These are phyloP conservation scores for Kodamaea hsintzibuensis DNA, from an alignment of 805 yeast species.

Conservation along the genomic window DNA sequence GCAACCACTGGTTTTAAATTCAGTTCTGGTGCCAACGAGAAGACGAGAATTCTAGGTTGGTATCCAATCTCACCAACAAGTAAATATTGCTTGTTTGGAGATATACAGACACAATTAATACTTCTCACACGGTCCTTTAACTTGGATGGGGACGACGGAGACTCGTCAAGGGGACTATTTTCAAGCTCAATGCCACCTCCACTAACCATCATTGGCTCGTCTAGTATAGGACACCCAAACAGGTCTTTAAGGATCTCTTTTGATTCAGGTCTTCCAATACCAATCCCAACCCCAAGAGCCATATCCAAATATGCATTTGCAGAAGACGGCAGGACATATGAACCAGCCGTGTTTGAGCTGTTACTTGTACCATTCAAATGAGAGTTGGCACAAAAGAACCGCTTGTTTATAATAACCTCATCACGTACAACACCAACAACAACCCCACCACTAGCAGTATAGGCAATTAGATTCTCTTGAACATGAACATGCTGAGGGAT, in stretches of 20 bases:
- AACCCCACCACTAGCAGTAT: slow-evolving; percentile 61
- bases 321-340: background rate
- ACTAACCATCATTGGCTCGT: slow-evolving; percentile 23
- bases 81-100: slow-evolving; percentile 52
- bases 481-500: slow-evolving; percentile 41
- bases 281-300: slow-evolving; percentile 25
- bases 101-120: slow-evolving; percentile 56
- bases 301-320: slow-evolving; percentile 33
- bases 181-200: slow-evolving; percentile 11
- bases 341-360: background rate
- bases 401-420: slow-evolving; percentile 31
- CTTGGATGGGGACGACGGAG: slow-evolving; percentile 27
- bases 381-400: slow-evolving; percentile 54
- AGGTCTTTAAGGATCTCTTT: slow-evolving; percentile 25
- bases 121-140: slow-evolving; percentile 47
- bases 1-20: slow-evolving; percentile 50
- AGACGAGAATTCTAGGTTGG: slow-evolving; percentile 63
- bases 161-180: slow-evolving; percentile 11
- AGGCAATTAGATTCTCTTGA: slow-evolving; percentile 46
- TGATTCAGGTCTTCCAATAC: slow-evolving; percentile 9
- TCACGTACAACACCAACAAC: slow-evolving; percentile 44
- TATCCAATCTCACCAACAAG: slow-evolving; percentile 76
- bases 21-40: slow-evolving; percentile 54
- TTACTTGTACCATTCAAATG: slow-evolving; percentile 13
- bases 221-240: slow-evolving; percentile 34